A percentile compares a stretch with the other conserved stretches of the same genome.
Conservation (phyloP, 257 asterid genomes). For the Petunia secreta region DNA sequence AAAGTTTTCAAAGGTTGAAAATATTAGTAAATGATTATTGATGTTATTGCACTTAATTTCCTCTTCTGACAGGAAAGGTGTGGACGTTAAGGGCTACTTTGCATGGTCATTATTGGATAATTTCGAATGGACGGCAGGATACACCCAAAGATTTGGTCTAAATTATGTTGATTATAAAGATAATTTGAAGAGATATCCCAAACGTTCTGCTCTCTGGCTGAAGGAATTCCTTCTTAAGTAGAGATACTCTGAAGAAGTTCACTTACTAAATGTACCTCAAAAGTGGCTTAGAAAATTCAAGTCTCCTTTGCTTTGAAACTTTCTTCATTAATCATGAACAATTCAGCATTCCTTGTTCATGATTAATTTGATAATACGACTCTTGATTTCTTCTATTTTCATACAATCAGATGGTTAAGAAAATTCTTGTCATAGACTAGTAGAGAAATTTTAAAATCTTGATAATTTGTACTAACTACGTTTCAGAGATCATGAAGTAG, state of each 20-base stretch:
- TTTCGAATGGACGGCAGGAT: conserved; percentile 54
- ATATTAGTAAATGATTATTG: background rate
- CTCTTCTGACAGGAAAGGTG: conserved; percentile 41
- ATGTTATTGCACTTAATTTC: background rate
- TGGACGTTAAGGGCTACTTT: conserved; percentile 53
- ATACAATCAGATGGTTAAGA: no score
- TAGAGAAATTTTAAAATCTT: no score
- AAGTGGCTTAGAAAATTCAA: background rate
- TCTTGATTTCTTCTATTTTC: background rate
- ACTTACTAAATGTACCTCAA: background rate
- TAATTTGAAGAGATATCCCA: conserved; percentile 46
- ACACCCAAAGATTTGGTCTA: conserved; percentile 41
- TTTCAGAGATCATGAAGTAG: no score
- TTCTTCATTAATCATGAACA: no score
- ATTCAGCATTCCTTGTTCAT: no score
- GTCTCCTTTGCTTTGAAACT: no score
- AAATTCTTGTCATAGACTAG: no score
- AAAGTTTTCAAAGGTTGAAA: background rate
- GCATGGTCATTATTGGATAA: conserved; percentile 53
- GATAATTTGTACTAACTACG: no score
- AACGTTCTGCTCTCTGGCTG: conserved; percentile 45
- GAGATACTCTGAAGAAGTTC: background rate
- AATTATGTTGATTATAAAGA: conserved; percentile 40
- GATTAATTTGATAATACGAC: background rate
- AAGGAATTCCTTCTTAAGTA: conserved; percentile 31